Base-by-base conservation (phyloP, 805 yeast species). In the Priceomyces carsonii region DNA sequence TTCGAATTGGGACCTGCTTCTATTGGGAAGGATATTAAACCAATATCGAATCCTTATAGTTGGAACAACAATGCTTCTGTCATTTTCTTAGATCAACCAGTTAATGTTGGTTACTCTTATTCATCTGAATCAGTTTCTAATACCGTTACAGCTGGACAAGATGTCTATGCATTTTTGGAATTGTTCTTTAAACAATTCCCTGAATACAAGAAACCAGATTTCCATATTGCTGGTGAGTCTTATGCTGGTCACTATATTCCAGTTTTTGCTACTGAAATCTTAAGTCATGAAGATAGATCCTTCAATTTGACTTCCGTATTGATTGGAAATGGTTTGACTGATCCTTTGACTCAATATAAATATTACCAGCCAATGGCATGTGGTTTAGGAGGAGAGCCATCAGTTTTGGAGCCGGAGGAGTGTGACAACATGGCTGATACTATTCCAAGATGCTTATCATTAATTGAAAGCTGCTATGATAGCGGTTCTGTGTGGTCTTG, bases 361-460 rank as follows among this genome's bases (percentile, higher is more conserved):
- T 80, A 80, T 60, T 89, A 87, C 56, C 79, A 83, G 59, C 95
- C 95, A 45, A 90, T 91, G 97, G 95, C 95, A 3, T 91, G 98
- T 63, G 93, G 95, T 35, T 58, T 74, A 47, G 95, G 96, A 45
- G 96, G 96, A 5, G 80, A 80, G 51, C 82, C 82, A 13, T 69
- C 90, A 12, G 88, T 88, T 2, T 68, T 88, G 44, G 66, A 75
- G 12, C 80, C 79, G n/a, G 79, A 75, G 35, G 79, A 77, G 43
- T 87, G 96, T 66, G 73, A 74, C 20, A 63, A 68, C 29, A 84
- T 86, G 89, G 54, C 64, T 20, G 67, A 63, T 17, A 64, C 74
- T n/a, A 65, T 79, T 35, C 83, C 85, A 31, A 79, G 91, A 58
- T 91, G 99, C 70, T 68, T 80, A 43, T 64, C 77, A 18, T 73